phyloP scores from a whole-genome alignment of 1,284 basidiomycete genomes.

The Ceratobasidium sp. region DNA sequence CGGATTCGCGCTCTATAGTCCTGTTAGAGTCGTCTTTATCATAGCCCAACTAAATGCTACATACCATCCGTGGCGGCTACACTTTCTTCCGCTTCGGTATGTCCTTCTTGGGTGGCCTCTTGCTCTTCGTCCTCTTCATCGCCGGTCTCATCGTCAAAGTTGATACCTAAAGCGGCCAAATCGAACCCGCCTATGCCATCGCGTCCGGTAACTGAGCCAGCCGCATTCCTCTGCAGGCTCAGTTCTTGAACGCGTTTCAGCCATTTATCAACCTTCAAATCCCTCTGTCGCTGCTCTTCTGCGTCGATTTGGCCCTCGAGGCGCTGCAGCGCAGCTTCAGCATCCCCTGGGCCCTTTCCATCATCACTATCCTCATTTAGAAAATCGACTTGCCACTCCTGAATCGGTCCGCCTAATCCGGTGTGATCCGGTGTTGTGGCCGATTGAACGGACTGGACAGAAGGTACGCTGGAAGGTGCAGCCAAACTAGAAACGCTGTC shows the following conservation, averaged over 20 bases:
- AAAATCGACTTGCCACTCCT: slow-evolving; percentile 81
- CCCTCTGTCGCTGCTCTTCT: slow-evolving; percentile 71
- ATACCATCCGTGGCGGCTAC: slow-evolving; percentile 44
- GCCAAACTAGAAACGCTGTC: slow-evolving; percentile 79
- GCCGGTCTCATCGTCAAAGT: slow-evolving; percentile 55
- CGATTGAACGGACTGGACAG: slow-evolving; percentile 50
- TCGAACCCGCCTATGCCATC: no score
- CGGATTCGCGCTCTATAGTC: slow-evolving; percentile 8
- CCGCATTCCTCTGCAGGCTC: slow-evolving; percentile 55
- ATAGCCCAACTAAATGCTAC: not conserved
- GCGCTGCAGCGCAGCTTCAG: slow-evolving; percentile 76
- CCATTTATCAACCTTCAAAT: slow-evolving; percentile 80
- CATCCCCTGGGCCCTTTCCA: slow-evolving; percentile 71
- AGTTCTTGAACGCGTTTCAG: slow-evolving; percentile 70
- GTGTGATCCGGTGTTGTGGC: slow-evolving; percentile 36
- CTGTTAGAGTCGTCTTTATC: not conserved
- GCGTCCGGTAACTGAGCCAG: no score
- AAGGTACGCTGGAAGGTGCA: slow-evolving; percentile 57
- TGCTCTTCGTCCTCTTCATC: slow-evolving; percentile 54
- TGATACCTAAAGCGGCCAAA: slow-evolving; percentile 47
- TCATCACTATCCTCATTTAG: slow-evolving; percentile 78
- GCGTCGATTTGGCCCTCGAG: slow-evolving; percentile 85
- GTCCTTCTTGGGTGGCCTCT: not conserved
- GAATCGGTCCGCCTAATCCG: slow-evolving; percentile 56
- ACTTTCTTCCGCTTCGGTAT: slow-evolving; percentile 41